Conservation (phyloP, 352 stramenopile species). For the Pythium vanterpoolii region DNA sequence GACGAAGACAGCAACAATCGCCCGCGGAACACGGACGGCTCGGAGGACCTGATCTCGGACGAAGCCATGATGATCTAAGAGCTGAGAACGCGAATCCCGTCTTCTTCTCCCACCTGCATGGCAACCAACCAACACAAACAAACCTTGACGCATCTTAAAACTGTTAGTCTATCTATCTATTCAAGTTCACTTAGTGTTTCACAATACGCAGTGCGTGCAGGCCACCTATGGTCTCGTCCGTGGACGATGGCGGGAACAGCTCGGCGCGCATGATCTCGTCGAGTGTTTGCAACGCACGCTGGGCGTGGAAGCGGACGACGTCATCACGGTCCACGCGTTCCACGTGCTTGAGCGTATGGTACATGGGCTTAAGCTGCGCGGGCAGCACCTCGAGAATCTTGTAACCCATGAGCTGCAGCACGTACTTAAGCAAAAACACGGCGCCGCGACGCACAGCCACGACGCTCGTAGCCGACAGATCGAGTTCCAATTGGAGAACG, state of each 20-base stretch:
- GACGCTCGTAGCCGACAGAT: constrained; percentile 30
- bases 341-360: constrained; percentile 76
- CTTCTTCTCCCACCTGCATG: neutral
- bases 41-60: constrained; percentile 75
- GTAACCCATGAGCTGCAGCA: constrained; percentile 71
- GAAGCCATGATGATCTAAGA: constrained; percentile 81
- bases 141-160: neutral
- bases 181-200: constrained; percentile 24
- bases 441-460: constrained; percentile 68
- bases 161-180: constrained; percentile 17
- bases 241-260: constrained; percentile 48
- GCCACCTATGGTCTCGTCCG: constrained; percentile 39
- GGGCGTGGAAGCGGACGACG: constrained; percentile 68
- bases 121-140: neutral
- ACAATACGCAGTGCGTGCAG: constrained; percentile 52
- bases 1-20: constrained; percentile 14
- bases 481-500: constrained; percentile 72
- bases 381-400: constrained; percentile 73
- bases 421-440: constrained; percentile 73
- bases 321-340: constrained; percentile 51
- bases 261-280: constrained; percentile 69
- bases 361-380: constrained; percentile 67
- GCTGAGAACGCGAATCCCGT: too few species aligned
- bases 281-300: constrained; percentile 45
- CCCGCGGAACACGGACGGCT: constrained; percentile 17